phyloP scores from a whole-genome alignment of 495 filamentous ascomycete species.

The Tetracladium marchalianum region DNA sequence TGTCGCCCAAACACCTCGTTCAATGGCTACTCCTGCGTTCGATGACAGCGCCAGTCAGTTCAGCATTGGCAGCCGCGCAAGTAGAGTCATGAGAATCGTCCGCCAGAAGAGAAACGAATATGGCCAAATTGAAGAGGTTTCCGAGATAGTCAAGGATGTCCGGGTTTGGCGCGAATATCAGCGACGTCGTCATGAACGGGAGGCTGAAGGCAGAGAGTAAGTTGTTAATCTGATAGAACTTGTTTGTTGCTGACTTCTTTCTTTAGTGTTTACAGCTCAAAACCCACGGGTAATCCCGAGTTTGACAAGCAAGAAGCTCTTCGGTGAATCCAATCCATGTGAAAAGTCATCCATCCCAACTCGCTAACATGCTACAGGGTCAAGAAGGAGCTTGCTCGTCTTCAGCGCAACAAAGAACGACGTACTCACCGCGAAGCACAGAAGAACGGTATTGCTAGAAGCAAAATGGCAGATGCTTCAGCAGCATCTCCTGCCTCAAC shows the following conservation, averaged over 20 bases:
- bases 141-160: conserved; percentile 27
- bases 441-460: conserved; percentile 41
- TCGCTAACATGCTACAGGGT: conserved; percentile 37
- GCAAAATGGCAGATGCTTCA: conserved; percentile 16
- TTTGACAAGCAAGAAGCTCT: conserved; percentile 41
- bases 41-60: conserved; percentile 85
- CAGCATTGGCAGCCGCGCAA: conserved; percentile 63
- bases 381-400: conserved; percentile 64
- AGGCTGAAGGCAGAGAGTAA: conserved; percentile 45
- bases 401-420: conserved; percentile 85
- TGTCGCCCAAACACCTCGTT: conserved; percentile 9
- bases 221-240: conserved; percentile 27
- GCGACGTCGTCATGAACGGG: conserved; percentile 40
- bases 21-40: conserved; percentile 29
- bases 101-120: conserved; percentile 51
- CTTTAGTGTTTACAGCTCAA: conserved; percentile 34
- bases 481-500: conserved; percentile 30
- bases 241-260: conserved; percentile 14
- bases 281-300: conserved; percentile 69
- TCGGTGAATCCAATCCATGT: conserved; percentile 43
- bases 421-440: conserved; percentile 85
- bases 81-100: conserved; percentile 64
- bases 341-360: conserved; percentile 5
- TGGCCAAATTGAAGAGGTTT: conserved; percentile 43
- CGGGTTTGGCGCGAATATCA: conserved; percentile 37